Conservation (phyloP, 208 protist species). For the Strigomonas culicis region DNA sequence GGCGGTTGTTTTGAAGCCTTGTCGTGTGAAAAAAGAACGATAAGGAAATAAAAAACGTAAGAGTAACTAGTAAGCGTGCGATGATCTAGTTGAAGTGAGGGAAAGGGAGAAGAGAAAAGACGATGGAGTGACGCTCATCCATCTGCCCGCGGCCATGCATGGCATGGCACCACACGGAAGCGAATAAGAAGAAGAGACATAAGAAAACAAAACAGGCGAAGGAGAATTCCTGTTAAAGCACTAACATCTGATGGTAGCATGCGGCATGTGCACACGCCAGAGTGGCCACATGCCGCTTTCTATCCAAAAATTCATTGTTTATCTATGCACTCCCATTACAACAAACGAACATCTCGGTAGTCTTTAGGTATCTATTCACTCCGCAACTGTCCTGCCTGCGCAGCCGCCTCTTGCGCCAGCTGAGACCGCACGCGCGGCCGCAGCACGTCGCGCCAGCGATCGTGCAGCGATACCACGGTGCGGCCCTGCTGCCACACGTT, state of each 20-base stretch:
- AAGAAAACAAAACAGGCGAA: too few species aligned
- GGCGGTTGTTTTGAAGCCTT: background rate
- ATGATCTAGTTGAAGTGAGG: background rate
- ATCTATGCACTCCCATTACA: background rate
- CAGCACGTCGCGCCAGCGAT: conserved; percentile 76
- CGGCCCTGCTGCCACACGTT: conserved; percentile 61
- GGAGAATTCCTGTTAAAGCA: too few species aligned
- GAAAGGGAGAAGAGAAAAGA: conserved; percentile 5
- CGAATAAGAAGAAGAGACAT: too few species aligned
- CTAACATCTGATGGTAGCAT: too few species aligned
- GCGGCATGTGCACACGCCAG: too few species aligned
- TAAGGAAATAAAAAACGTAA: background rate
- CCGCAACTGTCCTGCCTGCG: too few species aligned
- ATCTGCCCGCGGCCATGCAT: too few species aligned
- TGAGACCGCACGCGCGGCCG: conserved; percentile 22
- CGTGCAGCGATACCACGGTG: conserved; percentile 60
- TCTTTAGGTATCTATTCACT: too few species aligned
- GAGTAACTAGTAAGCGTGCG: background rate
- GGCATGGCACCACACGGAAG: too few species aligned
- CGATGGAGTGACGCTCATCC: too few species aligned
- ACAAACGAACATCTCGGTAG: too few species aligned
- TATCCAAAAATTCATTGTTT: background rate
- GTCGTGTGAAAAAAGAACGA: background rate
- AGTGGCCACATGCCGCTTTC: too few species aligned
- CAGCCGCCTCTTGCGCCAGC: conserved; percentile 23